phyloP scores from a whole-genome alignment of 2,329 filamentous ascomycete species.

The Neodidymelliopsis sp. region DNA sequence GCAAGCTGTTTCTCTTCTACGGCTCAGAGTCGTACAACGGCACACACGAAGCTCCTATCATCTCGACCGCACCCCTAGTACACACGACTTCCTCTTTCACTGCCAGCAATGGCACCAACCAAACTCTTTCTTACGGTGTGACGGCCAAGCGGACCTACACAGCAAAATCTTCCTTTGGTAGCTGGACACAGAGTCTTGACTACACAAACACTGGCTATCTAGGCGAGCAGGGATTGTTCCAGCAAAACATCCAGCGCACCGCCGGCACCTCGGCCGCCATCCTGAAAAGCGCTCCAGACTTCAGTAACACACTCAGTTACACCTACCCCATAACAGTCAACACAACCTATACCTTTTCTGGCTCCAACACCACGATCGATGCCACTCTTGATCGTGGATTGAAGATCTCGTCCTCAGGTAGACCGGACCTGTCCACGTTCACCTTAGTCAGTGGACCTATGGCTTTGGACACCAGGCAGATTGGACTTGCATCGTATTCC shows the following conservation, averaged over 20 bases:
- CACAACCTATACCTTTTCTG: conserved; percentile 6
- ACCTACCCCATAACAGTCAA: conserved; percentile 7
- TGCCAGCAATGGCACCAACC: conserved; percentile 4
- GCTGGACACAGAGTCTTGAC: conserved; percentile 1
- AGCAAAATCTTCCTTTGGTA: background rate
- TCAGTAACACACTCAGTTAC: conserved; percentile 6
- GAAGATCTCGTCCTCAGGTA: conserved; percentile 3
- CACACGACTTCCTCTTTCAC: conserved; percentile 3
- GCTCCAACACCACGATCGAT: conserved; percentile 4
- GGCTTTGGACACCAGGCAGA: conserved; percentile 1
- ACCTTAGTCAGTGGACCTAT: conserved; percentile 1
- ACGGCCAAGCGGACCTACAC: conserved; percentile 1
- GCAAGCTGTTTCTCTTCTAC: conserved; percentile 8
- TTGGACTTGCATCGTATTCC: conserved; percentile 2
- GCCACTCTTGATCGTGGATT: conserved; percentile 1
- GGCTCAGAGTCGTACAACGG: conserved; percentile 1
- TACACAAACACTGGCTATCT: conserved; percentile 6
- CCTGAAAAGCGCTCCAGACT: background rate
- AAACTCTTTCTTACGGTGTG: conserved; percentile 4
- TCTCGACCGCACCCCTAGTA: background rate
- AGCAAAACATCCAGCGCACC: background rate
- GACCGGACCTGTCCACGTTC: conserved; percentile 2
- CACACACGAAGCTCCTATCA: conserved; percentile 1
- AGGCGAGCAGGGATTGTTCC: background rate
- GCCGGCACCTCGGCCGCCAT: background rate